Evolutionary conservation across 768 basidiomycete genomes (phyloP).

Genomic region (Agrocybe chaxingu): DNA sequence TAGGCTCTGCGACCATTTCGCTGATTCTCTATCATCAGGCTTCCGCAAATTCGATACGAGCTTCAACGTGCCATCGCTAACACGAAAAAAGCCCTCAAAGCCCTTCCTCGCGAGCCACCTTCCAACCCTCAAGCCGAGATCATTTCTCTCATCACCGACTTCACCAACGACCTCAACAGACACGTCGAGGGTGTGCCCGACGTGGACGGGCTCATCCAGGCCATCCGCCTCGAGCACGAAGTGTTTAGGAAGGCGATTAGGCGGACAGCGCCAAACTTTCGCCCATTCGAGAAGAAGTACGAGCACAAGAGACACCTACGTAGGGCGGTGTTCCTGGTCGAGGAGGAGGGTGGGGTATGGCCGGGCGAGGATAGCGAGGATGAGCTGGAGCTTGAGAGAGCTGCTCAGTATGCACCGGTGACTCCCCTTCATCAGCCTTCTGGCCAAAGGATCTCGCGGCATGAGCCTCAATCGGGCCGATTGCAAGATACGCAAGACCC

Average conservation of each 20-base stretch:
- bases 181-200: slow-evolving; percentile 53
- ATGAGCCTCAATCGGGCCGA: no score
- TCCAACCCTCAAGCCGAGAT: slow-evolving; percentile 58
- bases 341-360: slow-evolving; percentile 13
- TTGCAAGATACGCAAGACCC: no score
- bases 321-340: slow-evolving; percentile 17
- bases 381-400: not conserved
- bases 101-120: slow-evolving; percentile 51
- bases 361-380: slow-evolving; percentile 8
- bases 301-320: slow-evolving; percentile 12
- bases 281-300: slow-evolving; percentile 36
- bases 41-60: slow-evolving; percentile 62
- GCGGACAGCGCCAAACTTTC: slow-evolving; percentile 54
- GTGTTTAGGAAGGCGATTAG: slow-evolving; percentile 47
- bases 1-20: not conserved
- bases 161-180: slow-evolving; percentile 39
- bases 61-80: slow-evolving; percentile 41
- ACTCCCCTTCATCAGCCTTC: no score
- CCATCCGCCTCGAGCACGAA: slow-evolving; percentile 46
- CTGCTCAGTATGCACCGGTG: no score
- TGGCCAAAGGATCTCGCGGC: no score
- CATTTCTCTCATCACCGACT: slow-evolving; percentile 41
- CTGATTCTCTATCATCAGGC: slow-evolving; percentile 32
- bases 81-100: slow-evolving; percentile 28
- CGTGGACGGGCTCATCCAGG: slow-evolving; percentile 51